Conservation (phyloP, 805 yeast genomes). For the Scheffersomyces lignosus region DNA sequence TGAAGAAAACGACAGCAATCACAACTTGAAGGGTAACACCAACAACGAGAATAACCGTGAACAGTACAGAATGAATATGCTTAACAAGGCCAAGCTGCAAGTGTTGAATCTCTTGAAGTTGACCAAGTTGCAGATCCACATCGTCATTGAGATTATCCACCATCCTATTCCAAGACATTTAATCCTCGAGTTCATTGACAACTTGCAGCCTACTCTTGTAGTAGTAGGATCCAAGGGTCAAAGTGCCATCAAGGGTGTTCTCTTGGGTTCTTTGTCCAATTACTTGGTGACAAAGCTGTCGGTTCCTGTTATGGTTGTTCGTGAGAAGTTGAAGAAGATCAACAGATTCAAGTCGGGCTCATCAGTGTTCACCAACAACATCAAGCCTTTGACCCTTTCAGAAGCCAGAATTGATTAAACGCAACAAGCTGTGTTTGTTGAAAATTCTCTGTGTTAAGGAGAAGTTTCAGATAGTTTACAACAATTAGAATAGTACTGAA, state of each 20-base stretch:
- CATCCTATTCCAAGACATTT: slow-evolving; percentile 75
- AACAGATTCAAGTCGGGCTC: slow-evolving; percentile 52
- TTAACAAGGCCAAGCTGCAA: slow-evolving; percentile 44
- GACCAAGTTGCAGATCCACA: slow-evolving; percentile 71
- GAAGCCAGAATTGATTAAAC: slow-evolving; percentile 46
- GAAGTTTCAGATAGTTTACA: not conserved
- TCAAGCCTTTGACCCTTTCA: slow-evolving; percentile 49
- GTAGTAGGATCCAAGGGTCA: slow-evolving; percentile 77
- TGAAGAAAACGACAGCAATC: slow-evolving; percentile 47
- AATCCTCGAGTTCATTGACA: slow-evolving; percentile 66
- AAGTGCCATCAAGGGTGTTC: slow-evolving; percentile 69
- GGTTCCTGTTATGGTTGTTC: slow-evolving; percentile 81
- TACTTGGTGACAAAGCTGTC: slow-evolving; percentile 69
- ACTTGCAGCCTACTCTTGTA: slow-evolving; percentile 70
- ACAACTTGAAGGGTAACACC: slow-evolving; percentile 40
- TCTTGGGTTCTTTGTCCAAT: slow-evolving; percentile 71
- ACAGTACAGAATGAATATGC: slow-evolving; percentile 36
- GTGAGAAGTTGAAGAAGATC: slow-evolving; percentile 68
- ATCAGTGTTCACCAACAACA: slow-evolving; percentile 55
- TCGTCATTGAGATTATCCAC: slow-evolving; percentile 71
- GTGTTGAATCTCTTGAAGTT: slow-evolving; percentile 52
- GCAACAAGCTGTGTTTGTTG: too few relatives aligned
- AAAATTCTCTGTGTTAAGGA: not conserved
- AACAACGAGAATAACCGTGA: slow-evolving; percentile 38
- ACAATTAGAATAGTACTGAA: not conserved